phyloP scores from a whole-genome alignment of 2,329 filamentous ascomycete genomes.

The Claviceps pusilla region DNA sequence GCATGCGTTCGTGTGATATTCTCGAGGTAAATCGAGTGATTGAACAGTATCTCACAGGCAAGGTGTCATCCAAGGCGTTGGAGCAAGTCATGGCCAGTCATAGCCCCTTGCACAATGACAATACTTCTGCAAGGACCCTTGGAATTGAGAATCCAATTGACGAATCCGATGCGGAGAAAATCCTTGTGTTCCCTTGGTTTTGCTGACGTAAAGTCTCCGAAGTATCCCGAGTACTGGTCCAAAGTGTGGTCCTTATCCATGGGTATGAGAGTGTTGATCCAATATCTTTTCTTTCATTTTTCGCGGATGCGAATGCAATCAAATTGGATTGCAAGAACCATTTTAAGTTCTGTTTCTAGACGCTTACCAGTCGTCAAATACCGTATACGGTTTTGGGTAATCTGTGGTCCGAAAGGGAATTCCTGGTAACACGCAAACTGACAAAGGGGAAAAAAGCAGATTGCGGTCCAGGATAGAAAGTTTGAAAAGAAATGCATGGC shows the following conservation, averaged over 20 bases:
- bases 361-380: constrained; percentile 6
- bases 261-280: not conserved
- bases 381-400: not conserved
- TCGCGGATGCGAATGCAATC: constrained; percentile 12
- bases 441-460: not conserved
- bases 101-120: not conserved
- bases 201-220: not conserved
- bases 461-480: not conserved
- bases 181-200: not conserved
- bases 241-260: not conserved
- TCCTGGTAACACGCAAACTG: not conserved
- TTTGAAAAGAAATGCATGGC: not conserved
- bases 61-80: not conserved
- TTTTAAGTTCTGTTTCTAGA: constrained; percentile 1
- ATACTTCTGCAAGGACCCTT: too few relatives aligned
- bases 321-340: constrained; percentile 11
- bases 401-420: not conserved
- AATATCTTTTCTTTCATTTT: not conserved
- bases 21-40: not conserved
- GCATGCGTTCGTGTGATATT: not conserved
- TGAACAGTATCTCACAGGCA: not conserved
- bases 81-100: not conserved
- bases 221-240: not conserved
- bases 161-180: not conserved
- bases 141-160: not conserved